phyloP scores from a whole-genome alignment of 495 filamentous ascomycete genomes.

The Corynascus novoguineensis region DNA sequence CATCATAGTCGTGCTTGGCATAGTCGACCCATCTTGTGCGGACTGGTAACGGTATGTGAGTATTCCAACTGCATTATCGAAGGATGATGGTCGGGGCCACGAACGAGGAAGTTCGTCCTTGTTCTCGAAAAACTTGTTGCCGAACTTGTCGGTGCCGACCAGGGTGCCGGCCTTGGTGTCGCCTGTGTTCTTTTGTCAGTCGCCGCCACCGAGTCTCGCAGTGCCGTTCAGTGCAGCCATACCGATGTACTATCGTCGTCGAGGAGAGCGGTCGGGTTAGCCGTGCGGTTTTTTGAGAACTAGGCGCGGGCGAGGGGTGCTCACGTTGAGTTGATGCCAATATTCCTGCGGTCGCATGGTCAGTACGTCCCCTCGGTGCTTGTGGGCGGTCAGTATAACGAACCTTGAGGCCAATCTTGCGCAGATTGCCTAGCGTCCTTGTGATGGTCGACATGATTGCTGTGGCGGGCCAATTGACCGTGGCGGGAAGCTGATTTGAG shows the following conservation, averaged over 20 bases:
- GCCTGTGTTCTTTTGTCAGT: conserved; percentile 53
- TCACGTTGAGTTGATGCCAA: conserved; percentile 88
- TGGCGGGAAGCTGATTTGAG: conserved; percentile 11
- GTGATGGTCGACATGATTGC: conserved; percentile 85
- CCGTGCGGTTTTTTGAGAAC: neutral
- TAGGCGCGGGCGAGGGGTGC: conserved; percentile 25
- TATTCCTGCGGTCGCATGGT: conserved; percentile 57
- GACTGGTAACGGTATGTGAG: conserved; percentile 49
- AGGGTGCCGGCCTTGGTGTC: conserved; percentile 93
- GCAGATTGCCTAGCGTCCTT: conserved; percentile 79
- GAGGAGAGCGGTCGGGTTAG: conserved; percentile 23
- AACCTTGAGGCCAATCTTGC: conserved; percentile 83
- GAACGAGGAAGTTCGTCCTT: conserved; percentile 87
- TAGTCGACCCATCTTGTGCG: conserved; percentile 98
- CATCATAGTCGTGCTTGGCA: conserved; percentile 77
- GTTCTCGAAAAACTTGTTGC: conserved; percentile 98
- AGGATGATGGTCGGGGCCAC: conserved; percentile 24
- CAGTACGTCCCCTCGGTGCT: conserved; percentile 13
- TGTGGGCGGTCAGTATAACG: neutral
- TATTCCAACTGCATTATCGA: neutral
- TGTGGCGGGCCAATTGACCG: conserved; percentile 26
- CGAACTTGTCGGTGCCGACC: conserved; percentile 80
- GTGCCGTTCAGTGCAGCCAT: conserved; percentile 4
- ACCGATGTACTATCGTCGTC: conserved; percentile 61
- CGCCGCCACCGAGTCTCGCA: neutral